Base-by-base conservation (phyloP, 2,329 filamentous ascomycete species). In the Ascochyta viciae-villosae region DNA sequence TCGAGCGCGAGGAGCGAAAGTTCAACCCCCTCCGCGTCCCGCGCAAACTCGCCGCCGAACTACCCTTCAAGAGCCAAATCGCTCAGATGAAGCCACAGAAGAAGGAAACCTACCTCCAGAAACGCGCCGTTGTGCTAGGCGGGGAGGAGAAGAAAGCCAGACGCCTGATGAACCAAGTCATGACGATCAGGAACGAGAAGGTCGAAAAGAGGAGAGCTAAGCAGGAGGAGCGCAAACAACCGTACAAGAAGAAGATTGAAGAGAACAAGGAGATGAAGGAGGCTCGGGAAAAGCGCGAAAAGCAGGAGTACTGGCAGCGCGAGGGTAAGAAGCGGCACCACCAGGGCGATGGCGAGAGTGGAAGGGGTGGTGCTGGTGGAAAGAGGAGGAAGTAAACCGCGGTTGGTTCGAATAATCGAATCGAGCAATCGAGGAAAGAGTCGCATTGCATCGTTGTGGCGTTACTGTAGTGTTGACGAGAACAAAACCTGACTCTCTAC, bases 1-100 rank as follows among this genome's bases (percentile, higher is more conserved):
- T 88, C 44, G 84, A 84, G 54, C 76, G 81, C 13, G 70, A 79
- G 59, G 75, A 77, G 39, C 76, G 81, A 16, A 80, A 81, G 66
- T 83, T 83, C 75, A 83, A 83, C 67, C 80, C 88, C 4, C 83
- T 93, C 22, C 83, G 85, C 58, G 88, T 96, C n/a, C 91, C 91
- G 2, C 85, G 88, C 52, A 88, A 89, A 62, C 83, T 96, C 27
- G 92, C 92, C 46, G 89, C 92, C 13, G 86, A 91, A 6, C 85
- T 99, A 9, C 95, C 95, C 5, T 99, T 90, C 86, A 94, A 93
- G 74, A 93, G 90, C 12, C 95, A 99, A 76, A 93, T 96, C 70
- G 85, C 89, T 22, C 81, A 87, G 73, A 94, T 90, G 80, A 89
- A 89, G 77, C 87, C 89, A 58, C 91, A 93, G 80, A 87, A 86